phyloP scores from a whole-genome alignment of 192 early-diverging fungal species.

The Gigaspora rosea region DNA sequence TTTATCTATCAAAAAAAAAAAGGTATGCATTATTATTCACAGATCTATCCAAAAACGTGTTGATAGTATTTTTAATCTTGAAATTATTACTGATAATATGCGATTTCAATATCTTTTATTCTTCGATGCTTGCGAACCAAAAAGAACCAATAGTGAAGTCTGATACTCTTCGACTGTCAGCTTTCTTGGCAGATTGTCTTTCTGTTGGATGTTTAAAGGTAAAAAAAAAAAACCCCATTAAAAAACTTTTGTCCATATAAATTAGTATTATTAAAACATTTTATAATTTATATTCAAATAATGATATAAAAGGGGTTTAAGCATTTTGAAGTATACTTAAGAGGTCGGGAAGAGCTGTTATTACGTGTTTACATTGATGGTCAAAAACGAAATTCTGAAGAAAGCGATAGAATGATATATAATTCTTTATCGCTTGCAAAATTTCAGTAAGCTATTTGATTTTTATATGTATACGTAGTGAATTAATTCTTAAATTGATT shows the following conservation, averaged over 20 bases:
- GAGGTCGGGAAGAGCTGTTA: constrained; percentile 70
- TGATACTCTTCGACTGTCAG: constrained; percentile 54
- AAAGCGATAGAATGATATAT: constrained; percentile 32
- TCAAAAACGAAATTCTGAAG: constrained; percentile 27
- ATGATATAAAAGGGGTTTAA: constrained; percentile 58
- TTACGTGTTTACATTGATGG: constrained; percentile 60
- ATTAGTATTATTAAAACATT: background rate
- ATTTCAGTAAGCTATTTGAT: constrained; percentile 43
- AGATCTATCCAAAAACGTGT: no score
- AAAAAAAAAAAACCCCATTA: background rate
- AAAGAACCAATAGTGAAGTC: constrained; percentile 29
- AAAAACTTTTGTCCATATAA: background rate
- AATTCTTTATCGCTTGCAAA: constrained; percentile 51
- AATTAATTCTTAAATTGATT: constrained; percentile 40
- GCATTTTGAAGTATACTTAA: constrained; percentile 65
- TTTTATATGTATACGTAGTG: constrained; percentile 16
- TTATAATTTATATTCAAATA: background rate
- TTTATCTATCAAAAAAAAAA: no score
- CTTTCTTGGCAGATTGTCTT: constrained; percentile 68
- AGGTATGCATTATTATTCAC: no score
- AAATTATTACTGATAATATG: no score
- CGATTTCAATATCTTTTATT: no score
- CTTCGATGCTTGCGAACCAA: background rate
- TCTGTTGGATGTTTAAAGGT: constrained; percentile 66
- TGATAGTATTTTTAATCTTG: no score